Conservation (phyloP, 805 yeast species). For the Diddensiella santjacobensis region DNA sequence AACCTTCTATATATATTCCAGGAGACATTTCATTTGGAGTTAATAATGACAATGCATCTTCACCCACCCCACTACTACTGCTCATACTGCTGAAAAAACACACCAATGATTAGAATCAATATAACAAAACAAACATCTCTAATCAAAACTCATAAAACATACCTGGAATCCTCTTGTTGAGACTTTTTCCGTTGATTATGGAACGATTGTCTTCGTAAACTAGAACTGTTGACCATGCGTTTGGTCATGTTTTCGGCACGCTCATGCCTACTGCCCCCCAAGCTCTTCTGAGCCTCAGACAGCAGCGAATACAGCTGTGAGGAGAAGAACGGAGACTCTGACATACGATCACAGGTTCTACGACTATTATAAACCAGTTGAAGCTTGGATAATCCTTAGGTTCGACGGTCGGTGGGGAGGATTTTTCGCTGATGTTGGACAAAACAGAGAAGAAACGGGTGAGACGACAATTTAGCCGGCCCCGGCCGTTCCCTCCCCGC, state of each 20-base stretch:
- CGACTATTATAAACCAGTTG: too few relatives aligned
- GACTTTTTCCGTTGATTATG: background rate
- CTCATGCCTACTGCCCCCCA: slow-evolving; percentile 12
- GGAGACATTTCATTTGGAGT: slow-evolving; percentile 23
- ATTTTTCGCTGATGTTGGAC: too few relatives aligned
- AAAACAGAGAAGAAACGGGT: too few relatives aligned
- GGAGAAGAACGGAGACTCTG: slow-evolving; percentile 18
- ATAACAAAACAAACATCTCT: too few relatives aligned
- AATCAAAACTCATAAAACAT: slow-evolving; percentile 10
- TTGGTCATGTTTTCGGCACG: slow-evolving; percentile 20
- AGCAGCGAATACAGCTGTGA: slow-evolving; percentile 25
- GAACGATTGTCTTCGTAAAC: slow-evolving; percentile 2
- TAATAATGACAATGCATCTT: slow-evolving; percentile 8
- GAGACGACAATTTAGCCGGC: too few relatives aligned
- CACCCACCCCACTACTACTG: background rate
- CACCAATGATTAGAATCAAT: slow-evolving; percentile 8
- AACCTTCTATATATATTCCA: slow-evolving; percentile 11
- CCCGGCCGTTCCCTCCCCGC: too few relatives aligned
- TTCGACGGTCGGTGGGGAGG: too few relatives aligned
- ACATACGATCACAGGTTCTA: too few relatives aligned
- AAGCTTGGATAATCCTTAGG: too few relatives aligned
- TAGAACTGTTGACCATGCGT: slow-evolving; percentile 12
- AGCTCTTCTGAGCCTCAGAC: slow-evolving; percentile 23
- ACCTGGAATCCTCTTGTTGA: background rate
- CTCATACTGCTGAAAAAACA: background rate